Base-by-base conservation (phyloP, 2,329 filamentous ascomycete species). In the Verticillium dahliae region DNA sequence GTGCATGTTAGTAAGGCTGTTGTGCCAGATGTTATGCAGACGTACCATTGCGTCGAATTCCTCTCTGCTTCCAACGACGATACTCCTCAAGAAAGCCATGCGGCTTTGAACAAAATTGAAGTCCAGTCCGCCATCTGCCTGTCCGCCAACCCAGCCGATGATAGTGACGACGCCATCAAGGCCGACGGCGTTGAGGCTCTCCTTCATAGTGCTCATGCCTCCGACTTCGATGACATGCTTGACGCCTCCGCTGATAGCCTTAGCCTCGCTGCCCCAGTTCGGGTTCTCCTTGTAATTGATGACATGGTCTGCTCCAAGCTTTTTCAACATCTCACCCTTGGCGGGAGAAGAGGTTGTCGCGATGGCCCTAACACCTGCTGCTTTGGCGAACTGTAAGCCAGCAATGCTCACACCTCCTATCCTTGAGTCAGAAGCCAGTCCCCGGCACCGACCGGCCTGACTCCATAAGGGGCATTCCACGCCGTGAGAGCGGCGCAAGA, bases 341-440 rank as follows among this genome's bases (percentile, higher is more conserved):
- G 74, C 76, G 35, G 69, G 68, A 9, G 78, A 78, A 22, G 74
- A 76, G 0, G 80, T 83, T 2, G 80, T 82, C 37, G 79, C 78
- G 60, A 82, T 79, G 63, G 82, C 79, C 9, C 65, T 76, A 6
- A 79, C 80, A 55, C 80, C 79, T 4, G 77, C 78, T 1, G 78
- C 78, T 68, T 80, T 80, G 60, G 80, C 80, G 65, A 82, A 81
- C 73, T 81, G 87, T n/a, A 90, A 71, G 3, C 81, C 87, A 62
- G 89, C 89, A 63, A 90, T 79, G 64, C 81, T 84, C 7, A 90
- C 88, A 62, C 88, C 88, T 22, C 88, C 88, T 0, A 87, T 90
- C 88, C 88, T 72, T 90, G 86, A 1, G 86, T 86, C 38, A 91
- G 78, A 3, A 91, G 86, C 67, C 72, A 79, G 63, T 83, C 73